Evolutionary conservation across 1,284 basidiomycete genomes (phyloP).

Genomic region (Coriolopsis trogii): DNA sequence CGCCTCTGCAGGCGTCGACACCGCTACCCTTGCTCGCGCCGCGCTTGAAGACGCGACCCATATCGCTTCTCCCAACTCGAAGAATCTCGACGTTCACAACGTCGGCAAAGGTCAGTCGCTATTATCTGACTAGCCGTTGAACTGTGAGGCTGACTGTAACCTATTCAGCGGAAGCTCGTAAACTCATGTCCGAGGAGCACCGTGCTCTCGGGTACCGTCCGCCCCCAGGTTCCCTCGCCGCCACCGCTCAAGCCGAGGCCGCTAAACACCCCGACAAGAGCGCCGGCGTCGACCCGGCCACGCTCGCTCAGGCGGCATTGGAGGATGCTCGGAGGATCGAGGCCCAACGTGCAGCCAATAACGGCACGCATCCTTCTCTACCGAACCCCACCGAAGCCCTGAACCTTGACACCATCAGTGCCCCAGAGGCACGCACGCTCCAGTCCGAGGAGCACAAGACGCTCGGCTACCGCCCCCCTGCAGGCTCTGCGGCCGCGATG

Average conservation of each 20-base stretch:
- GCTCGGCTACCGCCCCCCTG: constrained; percentile 32
- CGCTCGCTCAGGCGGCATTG: constrained; percentile 25
- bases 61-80: constrained; percentile 8
- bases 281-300: constrained; percentile 22
- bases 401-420: constrained; percentile 22
- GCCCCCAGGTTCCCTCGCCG: constrained; percentile 37
- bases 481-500: constrained; percentile 30
- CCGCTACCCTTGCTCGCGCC: constrained; percentile 20
- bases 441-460: constrained; percentile 36
- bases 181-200: constrained; percentile 36
- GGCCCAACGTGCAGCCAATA: background rate
- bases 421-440: constrained; percentile 26
- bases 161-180: no score
- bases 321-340: constrained; percentile 33
- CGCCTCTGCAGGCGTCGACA: constrained; percentile 11
- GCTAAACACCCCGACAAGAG: constrained; percentile 32
- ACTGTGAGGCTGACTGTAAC: background rate
- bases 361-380: no score
- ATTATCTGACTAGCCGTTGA: background rate
- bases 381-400: constrained; percentile 4
- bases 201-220: constrained; percentile 38
- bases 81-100: constrained; percentile 19
- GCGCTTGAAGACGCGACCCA: constrained; percentile 26
- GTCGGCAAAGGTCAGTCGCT: constrained; percentile 23
- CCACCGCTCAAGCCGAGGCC: constrained; percentile 37